Conservation (phyloP, 768 basidiomycete species). For the Omphalotus guepiniiformis region DNA sequence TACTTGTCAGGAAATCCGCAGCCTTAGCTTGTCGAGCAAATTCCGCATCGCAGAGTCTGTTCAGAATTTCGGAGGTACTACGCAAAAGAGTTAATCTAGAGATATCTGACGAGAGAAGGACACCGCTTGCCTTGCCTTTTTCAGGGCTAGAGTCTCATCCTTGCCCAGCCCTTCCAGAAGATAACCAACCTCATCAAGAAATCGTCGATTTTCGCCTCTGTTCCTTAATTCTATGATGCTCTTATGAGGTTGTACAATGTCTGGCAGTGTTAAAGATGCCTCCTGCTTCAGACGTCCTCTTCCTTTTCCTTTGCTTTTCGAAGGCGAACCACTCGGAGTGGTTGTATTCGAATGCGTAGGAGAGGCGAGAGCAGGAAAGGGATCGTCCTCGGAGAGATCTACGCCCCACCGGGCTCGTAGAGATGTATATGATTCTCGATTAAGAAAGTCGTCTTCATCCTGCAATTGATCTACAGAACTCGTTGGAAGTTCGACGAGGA, state of each 20-base stretch:
- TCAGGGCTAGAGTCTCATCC: conserved; percentile 47
- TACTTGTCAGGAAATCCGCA: conserved; percentile 63
- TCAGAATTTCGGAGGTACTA: conserved; percentile 75
- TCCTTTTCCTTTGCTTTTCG: conserved; percentile 35
- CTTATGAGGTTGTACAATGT: conserved; percentile 71
- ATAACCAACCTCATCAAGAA: conserved; percentile 83
- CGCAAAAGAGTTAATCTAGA: not conserved
- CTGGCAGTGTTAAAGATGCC: conserved; percentile 29
- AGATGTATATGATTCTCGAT: conserved; percentile 72
- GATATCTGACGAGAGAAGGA: not conserved
- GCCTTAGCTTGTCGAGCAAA: conserved; percentile 79
- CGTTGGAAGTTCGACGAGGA: conserved; percentile 59
- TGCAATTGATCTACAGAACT: conserved; percentile 20
- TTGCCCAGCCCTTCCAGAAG: conserved; percentile 74
- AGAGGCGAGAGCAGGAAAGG: conserved; percentile 31
- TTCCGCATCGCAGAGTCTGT: conserved; percentile 66
- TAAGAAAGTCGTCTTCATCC: conserved; percentile 46
- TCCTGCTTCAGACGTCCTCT: conserved; percentile 25
- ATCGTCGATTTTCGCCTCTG: conserved; percentile 76
- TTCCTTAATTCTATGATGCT: conserved; percentile 78
- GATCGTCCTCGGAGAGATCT: conserved; percentile 74
- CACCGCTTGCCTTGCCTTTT: conserved; percentile 58
- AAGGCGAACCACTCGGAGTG: conserved; percentile 33
- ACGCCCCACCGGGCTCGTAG: conserved; percentile 79
- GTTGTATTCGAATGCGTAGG: conserved; percentile 27